phyloP scores from a whole-genome alignment of 2,329 filamentous ascomycete species.

The Ophiosphaerella herpotricha region DNA sequence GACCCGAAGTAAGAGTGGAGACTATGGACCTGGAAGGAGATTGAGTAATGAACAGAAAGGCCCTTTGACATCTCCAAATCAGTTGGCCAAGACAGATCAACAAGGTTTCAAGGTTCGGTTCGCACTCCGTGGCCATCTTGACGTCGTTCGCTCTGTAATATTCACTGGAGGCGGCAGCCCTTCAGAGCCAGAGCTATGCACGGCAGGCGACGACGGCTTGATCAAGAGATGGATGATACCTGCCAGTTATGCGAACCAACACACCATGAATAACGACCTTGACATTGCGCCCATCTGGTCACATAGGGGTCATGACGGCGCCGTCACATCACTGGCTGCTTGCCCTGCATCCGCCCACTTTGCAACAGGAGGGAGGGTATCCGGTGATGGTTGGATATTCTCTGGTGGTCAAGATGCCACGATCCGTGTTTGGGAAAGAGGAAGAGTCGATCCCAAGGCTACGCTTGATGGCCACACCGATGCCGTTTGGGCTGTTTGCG shows the following conservation, averaged over 20 bases:
- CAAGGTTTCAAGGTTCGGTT: slow-evolving; percentile 91
- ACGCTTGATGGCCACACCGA: slow-evolving; percentile 94
- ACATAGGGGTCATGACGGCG: slow-evolving; percentile 88
- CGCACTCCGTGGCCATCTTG: slow-evolving; percentile 86
- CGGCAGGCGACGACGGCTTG: slow-evolving; percentile 90
- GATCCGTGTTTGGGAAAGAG: slow-evolving; percentile 92
- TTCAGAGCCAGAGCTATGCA: slow-evolving; percentile 95
- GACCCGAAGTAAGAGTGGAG: slow-evolving; percentile 77
- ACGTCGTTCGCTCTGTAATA: slow-evolving; percentile 91
- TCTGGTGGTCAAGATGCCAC: slow-evolving; percentile 94
- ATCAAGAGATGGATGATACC: slow-evolving; percentile 98
- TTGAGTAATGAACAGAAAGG: slow-evolving; percentile 67
- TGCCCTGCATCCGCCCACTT: slow-evolving; percentile 89
- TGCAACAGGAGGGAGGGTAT: slow-evolving; percentile 82
- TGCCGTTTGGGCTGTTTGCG: slow-evolving; percentile 93
- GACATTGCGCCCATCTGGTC: slow-evolving; percentile 95
- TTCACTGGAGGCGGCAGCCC: slow-evolving; percentile 96
- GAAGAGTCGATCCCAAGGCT: slow-evolving; percentile 91
- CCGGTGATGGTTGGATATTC: slow-evolving; percentile 97
- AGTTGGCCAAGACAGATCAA: slow-evolving; percentile 63
- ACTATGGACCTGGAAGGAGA: slow-evolving; percentile 55
- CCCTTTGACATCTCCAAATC: slow-evolving; percentile 49
- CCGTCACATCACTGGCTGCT: slow-evolving; percentile 83
- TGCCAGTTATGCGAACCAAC: slow-evolving; percentile 69
- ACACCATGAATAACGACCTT: slow-evolving; percentile 72